Evolutionary conservation across 73 alveolate genomes (phyloP).

Genomic region (Breviolum minutum): DNA sequence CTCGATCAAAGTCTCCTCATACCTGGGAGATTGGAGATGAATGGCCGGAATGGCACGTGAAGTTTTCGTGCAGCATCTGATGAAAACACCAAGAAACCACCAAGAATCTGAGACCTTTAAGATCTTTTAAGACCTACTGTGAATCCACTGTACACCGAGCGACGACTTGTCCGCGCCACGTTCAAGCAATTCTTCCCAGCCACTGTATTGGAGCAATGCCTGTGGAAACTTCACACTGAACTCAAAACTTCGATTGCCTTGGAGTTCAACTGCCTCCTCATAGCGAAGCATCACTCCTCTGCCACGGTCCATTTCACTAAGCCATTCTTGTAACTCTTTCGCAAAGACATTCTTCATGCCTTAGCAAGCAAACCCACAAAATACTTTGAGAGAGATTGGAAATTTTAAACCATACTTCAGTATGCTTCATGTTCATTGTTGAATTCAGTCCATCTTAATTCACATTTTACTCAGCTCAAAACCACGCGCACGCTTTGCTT

Average conservation of each 20-base stretch:
- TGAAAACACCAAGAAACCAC: no score
- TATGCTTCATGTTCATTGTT: background rate
- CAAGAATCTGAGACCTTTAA: no score
- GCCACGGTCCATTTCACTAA: background rate
- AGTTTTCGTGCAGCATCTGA: no score
- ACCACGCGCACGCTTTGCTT: conserved; percentile 4
- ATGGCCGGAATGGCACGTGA: no score
- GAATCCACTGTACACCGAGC: background rate
- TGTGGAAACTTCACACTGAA: background rate
- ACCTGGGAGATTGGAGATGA: background rate
- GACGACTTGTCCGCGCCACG: background rate
- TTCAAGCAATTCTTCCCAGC: background rate
- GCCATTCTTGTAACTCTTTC: background rate
- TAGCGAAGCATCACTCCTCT: background rate
- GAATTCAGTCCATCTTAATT: background rate
- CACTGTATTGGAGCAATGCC: background rate
- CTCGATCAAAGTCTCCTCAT: background rate
- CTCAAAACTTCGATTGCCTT: background rate
- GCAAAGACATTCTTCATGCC: background rate
- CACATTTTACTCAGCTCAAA: background rate
- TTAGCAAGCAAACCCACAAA: no score
- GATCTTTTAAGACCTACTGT: no score
- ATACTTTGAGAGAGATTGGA: no score
- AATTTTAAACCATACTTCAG: background rate
- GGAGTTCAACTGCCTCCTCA: background rate